These are phyloP conservation scores for Neurospora sp. DNA, from an alignment of 495 filamentous ascomycete genomes.

Conservation along the genomic window DNA sequence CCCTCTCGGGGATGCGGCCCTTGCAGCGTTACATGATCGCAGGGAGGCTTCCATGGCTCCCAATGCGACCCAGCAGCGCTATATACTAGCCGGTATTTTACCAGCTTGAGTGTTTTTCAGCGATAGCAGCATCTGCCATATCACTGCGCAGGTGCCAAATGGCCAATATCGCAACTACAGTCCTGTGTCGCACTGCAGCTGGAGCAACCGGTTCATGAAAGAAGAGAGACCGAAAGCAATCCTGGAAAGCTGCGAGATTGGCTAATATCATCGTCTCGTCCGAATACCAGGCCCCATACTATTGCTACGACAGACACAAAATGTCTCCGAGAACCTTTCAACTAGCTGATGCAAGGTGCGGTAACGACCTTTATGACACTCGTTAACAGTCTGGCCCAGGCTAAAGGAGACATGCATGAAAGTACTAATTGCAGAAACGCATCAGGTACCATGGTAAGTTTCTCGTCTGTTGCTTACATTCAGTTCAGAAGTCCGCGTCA, in stretches of 20 bases:
- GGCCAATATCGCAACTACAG: constrained; percentile 20
- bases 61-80: constrained; percentile 9
- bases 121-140: constrained; percentile 10
- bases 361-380: background rate
- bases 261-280: constrained; percentile 8
- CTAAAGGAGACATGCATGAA: background rate
- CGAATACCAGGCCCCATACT: background rate
- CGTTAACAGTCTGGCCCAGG: background rate
- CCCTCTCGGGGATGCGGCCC: constrained; percentile 3
- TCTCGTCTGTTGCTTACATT: background rate
- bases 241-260: background rate
- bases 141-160: constrained; percentile 10
- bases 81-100: constrained; percentile 26
- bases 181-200: constrained; percentile 17
- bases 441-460: background rate
- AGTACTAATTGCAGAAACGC: background rate
- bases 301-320: background rate
- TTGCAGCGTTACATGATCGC: constrained; percentile 24
- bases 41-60: constrained; percentile 10
- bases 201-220: constrained; percentile 12
- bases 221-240: constrained; percentile 3
- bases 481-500: background rate
- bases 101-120: constrained; percentile 22
- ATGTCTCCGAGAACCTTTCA: background rate
- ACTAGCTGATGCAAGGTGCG: background rate